A percentile compares a stretch with the other conserved stretches of the same genome.
Evolutionary conservation across 306 rosid species (phyloP).

Genomic region (Malus orientalis): DNA sequence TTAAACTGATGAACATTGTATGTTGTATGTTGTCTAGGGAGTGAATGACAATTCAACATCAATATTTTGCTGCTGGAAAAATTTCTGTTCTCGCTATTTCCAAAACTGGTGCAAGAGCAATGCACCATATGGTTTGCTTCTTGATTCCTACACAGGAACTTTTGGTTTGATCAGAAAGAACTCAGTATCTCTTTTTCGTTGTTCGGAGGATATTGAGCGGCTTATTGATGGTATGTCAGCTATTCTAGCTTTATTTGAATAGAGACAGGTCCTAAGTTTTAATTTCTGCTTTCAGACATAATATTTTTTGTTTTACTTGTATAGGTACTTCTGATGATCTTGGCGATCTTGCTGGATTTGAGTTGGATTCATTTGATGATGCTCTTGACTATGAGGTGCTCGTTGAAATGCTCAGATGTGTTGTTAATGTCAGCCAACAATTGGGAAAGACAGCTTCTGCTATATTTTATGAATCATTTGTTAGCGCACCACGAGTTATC

Average conservation of each 20-base stretch:
- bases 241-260: neutral
- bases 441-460: constrained; percentile 75
- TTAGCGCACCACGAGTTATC: constrained; percentile 36
- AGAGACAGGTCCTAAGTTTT: neutral
- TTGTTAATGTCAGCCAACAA: constrained; percentile 54
- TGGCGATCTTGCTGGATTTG: constrained; percentile 38
- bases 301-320: neutral
- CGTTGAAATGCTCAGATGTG: constrained; percentile 64
- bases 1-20: constrained; percentile 9
- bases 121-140: constrained; percentile 55
- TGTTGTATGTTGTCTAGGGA: constrained; percentile 40
- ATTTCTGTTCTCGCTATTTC: constrained; percentile 56
- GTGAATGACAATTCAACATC: constrained; percentile 45
- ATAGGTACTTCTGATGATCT: constrained; percentile 63
- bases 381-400: constrained; percentile 51
- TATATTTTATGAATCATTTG: constrained; percentile 67
- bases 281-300: neutral
- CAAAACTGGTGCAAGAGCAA: constrained; percentile 87
- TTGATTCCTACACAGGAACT: constrained; percentile 48
- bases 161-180: constrained; percentile 74
- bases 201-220: constrained; percentile 74
- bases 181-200: constrained; percentile 71
- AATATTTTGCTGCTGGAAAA: constrained; percentile 68
- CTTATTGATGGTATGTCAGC: constrained; percentile 54
- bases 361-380: constrained; percentile 38